Percentiles rank a stretch among this genome's conserved stretches.
Evolutionary conservation across 169 alveolate genomes (phyloP).

Genomic region (Plasmodium yoelii): DNA sequence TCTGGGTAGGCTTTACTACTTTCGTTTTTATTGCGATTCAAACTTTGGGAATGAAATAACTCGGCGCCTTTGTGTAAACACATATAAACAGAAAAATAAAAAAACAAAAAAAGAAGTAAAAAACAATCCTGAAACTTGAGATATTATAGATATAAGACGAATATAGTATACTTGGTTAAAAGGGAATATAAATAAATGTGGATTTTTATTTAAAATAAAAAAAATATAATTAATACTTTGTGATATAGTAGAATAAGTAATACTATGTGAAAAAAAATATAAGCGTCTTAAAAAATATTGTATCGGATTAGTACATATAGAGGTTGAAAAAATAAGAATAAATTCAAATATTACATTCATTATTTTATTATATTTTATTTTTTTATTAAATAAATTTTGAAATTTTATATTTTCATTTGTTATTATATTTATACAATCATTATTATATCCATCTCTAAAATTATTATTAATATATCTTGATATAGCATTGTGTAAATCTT

Average conservation of each 20-base stretch:
- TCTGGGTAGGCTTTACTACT: neutral
- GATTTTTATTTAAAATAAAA: constrained; percentile 36
- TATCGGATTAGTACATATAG: constrained; percentile 64
- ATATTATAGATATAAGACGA: constrained; percentile 37
- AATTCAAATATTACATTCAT: constrained; percentile 57
- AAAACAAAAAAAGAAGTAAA: constrained; percentile 42
- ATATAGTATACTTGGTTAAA: constrained; percentile 33
- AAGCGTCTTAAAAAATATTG: constrained; percentile 44
- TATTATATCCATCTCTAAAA: constrained; percentile 72
- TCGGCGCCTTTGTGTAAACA: constrained; percentile 48
- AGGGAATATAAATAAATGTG: constrained; percentile 56
- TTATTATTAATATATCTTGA: constrained; percentile 63
- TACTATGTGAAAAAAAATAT: constrained; percentile 49
- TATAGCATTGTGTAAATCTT: constrained; percentile 35
- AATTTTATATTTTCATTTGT: constrained; percentile 38
- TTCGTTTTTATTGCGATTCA: neutral
- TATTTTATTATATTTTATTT: constrained; percentile 38
- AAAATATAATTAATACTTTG: constrained; percentile 25
- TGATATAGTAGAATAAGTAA: constrained; percentile 23
- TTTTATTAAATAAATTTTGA: constrained; percentile 39
- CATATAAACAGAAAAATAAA: constrained; percentile 54
- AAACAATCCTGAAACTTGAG: constrained; percentile 57
- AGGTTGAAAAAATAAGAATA: constrained; percentile 52
- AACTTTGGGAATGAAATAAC: constrained; percentile 65
- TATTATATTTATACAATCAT: constrained; percentile 72